Conservation (phyloP, 2,329 filamentous ascomycete species). For the Diplodia corticola region DNA sequence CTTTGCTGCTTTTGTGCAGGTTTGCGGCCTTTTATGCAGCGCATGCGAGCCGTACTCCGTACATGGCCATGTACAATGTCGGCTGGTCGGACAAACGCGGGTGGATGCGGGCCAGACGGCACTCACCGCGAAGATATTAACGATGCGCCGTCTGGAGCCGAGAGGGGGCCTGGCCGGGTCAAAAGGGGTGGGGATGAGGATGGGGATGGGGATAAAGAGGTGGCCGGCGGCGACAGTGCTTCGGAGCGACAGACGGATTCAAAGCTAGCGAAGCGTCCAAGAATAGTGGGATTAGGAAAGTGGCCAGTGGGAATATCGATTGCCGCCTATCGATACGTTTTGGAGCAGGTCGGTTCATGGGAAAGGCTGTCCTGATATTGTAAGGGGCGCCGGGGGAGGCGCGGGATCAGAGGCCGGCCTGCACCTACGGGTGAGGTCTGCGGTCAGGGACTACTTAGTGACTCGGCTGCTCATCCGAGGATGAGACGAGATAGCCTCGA, state of each 20-base stretch:
- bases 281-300: conserved; percentile 2
- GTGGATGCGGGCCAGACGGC: conserved; percentile 6
- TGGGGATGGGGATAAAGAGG: conserved; percentile 8
- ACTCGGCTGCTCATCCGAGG: conserved; percentile 6
- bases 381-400: conserved; percentile 3
- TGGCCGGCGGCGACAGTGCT: conserved; percentile 2
- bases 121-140: conserved; percentile 14
- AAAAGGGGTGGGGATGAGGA: conserved; percentile 17
- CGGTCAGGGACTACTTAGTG: conserved; percentile 3
- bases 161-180: conserved; percentile 7
- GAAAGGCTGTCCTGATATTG: conserved; percentile 6
- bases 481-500: conserved; percentile 15
- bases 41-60: background rate
- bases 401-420: conserved; percentile 5
- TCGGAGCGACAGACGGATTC: conserved; percentile 6
- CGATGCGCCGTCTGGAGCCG: conserved; percentile 16
- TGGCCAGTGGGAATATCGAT: conserved; percentile 16
- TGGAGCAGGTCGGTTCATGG: background rate
- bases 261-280: conserved; percentile 6
- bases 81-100: background rate
- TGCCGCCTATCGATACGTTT: conserved; percentile 18
- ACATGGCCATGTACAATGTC: background rate
- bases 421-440: background rate
- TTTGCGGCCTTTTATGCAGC: background rate
- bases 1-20: conserved; percentile 1